Base-by-base conservation (phyloP, 2,329 filamentous ascomycete species). In the Alternaria sp. region DNA sequence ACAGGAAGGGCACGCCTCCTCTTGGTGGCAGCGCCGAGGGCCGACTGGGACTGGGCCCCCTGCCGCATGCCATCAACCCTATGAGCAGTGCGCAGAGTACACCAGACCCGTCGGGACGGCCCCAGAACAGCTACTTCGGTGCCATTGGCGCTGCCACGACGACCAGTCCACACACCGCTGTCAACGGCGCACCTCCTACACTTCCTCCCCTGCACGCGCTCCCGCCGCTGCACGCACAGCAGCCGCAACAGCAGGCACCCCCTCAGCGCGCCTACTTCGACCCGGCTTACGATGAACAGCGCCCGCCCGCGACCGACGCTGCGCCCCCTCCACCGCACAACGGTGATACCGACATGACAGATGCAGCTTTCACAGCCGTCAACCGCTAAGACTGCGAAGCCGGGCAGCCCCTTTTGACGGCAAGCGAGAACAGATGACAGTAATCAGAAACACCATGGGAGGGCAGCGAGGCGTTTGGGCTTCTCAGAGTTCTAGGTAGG, bases 331-430 rank as follows among this genome's bases (percentile, higher is more conserved):
- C 57, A 15, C 69, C 69, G 28, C 73, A 75, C 67, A 80, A 81
- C 46, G 79, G 80, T n/a, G 78, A 80, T 41, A 79, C 76, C 2
- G 80, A 82, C 68, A 82, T 82, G 80, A 71, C 68, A n/a, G 79
- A 81, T 33, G 77, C 72, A 23, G 77, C 75, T 9, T 81, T 81
- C 64, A 78, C 79, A 15, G 70, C 79, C 20, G 78, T 78, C 15
- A 81, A 80, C 67, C 74, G 76, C 59, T 80, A 76, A 71, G 18
- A 55, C 28, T 8, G n/a, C 37, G 37, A 41, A 41, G 37, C 37
- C 37, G 37, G n/a, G 37, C 15, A 41, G 37, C 37, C 37, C 37
- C 37, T 41, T 41, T 41, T 41, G 37, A 41, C 37, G n/a, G 37
- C 37, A 41, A 41, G 37, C 37, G 37, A 41, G 15, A 41, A 41